Base-by-base conservation (phyloP, 305 asterid genomes). In the Fraxinus dipetala region DNA sequence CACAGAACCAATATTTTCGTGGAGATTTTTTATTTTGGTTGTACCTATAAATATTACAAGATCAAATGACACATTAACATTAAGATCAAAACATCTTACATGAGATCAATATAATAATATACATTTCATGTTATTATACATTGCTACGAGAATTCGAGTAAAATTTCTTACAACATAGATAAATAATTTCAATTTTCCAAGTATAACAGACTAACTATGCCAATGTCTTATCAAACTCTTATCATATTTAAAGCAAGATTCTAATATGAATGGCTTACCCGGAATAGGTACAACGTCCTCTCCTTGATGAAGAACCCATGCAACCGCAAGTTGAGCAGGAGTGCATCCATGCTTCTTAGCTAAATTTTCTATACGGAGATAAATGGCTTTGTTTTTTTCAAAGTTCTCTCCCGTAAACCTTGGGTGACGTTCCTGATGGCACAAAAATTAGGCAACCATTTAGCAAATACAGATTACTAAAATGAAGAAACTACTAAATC, bases 251-350 rank as follows among this genome's bases (percentile, higher is more conserved):
- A 43, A 81, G 72, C 3, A 32, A 16, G 72, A 11, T 54, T 35
- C 30, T n/a, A 0, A 13, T 2, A 83, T 28, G 78, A 78, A 40
- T 38, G 38, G 67, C 89, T 85, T 26, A 90, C 95, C 97, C 9
- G 95, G 95, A 78, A 91, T 90, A 24, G 95, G 86, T 6, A 86
- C 92, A 26, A 91, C 61, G 40, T 90, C 95, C 36, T 86, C 84
- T 36, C 94, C 97, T 86, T 89, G 93, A 78, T 87, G 88, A 85
- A 82, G 91, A 84, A 91, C 86, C 97, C 95, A 92, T 3, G 92
- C 82, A 78, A 91, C 83, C 22, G 94, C 92, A 13, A 92, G 95
- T 85, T 92, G 95, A 78, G 89, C 93, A 5, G 95, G 90, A 10
- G 90, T 81, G 81, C 93, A 91, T 5, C 84, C 72, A 59, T 87